A percentile compares a stretch with the other conserved stretches of the same genome.
phyloP scores from a whole-genome alignment of 2,329 filamentous ascomycete species.

The Thielaviopsis populi region DNA sequence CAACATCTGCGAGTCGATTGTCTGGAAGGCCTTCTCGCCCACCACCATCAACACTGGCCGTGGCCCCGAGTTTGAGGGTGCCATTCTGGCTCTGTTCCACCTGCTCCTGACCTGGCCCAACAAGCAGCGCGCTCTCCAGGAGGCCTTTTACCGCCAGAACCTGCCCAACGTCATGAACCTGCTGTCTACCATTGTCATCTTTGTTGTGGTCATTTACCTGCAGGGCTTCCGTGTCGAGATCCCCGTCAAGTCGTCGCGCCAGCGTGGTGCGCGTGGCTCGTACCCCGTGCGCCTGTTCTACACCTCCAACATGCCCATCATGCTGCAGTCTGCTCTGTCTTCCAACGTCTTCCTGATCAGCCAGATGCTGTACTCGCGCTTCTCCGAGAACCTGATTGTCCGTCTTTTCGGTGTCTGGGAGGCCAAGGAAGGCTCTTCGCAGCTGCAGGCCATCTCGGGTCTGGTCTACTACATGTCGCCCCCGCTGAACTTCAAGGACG shows the following conservation, averaged over 20 bases:
- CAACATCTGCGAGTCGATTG: constrained; percentile 99
- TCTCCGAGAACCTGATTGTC: constrained; percentile 97
- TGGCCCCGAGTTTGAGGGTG: constrained; percentile 97
- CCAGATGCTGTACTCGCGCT: constrained; percentile 98
- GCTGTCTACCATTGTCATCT: constrained; percentile 79
- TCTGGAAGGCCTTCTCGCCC: constrained; percentile 99
- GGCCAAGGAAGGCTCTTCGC: constrained; percentile 85
- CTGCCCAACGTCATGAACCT: constrained; percentile 99
- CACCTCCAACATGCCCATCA: constrained; percentile 99
- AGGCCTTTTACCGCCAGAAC: constrained; percentile 99
- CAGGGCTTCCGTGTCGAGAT: constrained; percentile 99
- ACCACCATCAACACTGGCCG: constrained; percentile 98
- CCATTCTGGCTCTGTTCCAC: constrained; percentile 95
- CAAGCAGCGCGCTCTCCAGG: constrained; percentile 95
- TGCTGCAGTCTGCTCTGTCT: constrained; percentile 95
- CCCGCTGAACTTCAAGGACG: constrained; percentile 92
- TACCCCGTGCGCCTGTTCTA: constrained; percentile 99
- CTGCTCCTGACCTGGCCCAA: constrained; percentile 96
- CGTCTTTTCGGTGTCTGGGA: constrained; percentile 97
- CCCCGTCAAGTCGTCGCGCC: constrained; percentile 96
- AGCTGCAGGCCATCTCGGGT: constrained; percentile 85
- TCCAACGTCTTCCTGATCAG: constrained; percentile 99
- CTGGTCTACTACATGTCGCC: constrained; percentile 99
- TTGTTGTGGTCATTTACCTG: constrained; percentile 96
- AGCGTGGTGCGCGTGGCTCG: constrained; percentile 94